phyloP scores from a whole-genome alignment of 1,139 yeast species.

The Suhomyces maxii region DNA sequence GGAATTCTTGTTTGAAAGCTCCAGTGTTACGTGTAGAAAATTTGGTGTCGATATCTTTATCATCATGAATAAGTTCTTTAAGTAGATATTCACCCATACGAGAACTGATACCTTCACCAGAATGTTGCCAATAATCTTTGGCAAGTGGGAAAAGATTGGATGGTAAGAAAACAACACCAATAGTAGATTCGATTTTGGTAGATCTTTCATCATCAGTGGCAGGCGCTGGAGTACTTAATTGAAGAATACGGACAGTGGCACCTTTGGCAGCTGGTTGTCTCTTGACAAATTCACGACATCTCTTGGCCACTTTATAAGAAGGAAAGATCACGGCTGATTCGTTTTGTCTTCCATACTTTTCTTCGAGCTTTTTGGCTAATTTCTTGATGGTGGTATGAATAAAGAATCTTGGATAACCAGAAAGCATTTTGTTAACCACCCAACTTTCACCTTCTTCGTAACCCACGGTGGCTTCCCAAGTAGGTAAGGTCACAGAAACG shows the following conservation, averaged over 20 bases:
- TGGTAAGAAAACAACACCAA: conserved; percentile 79
- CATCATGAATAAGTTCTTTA: conserved; percentile 53
- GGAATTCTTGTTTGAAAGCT: conserved; percentile 34
- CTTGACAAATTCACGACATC: conserved; percentile 78
- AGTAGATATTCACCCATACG: conserved; percentile 83
- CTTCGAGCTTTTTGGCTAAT: conserved; percentile 49
- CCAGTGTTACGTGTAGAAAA: neutral
- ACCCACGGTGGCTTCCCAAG: conserved; percentile 91
- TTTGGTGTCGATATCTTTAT: neutral
- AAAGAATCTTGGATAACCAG: conserved; percentile 90
- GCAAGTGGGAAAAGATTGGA: conserved; percentile 57
- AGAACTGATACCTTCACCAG: conserved; percentile 93
- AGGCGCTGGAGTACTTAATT: conserved; percentile 75
- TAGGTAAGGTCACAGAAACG: conserved; percentile 88
- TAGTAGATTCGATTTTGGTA: conserved; percentile 60
- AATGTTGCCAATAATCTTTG: conserved; percentile 92
- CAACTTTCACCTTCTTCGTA: conserved; percentile 88
- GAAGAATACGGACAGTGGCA: conserved; percentile 63
- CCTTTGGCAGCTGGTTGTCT: conserved; percentile 19
- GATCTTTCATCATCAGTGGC: conserved; percentile 56
- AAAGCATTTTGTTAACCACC: conserved; percentile 76
- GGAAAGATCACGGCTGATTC: conserved; percentile 78
- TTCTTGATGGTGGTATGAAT: conserved; percentile 72
- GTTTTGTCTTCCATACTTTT: conserved; percentile 73
- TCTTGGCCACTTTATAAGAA: conserved; percentile 71